Evolutionary conservation across 441 rosid genomes (phyloP).

Genomic region (Gossypium schwendimanii): DNA sequence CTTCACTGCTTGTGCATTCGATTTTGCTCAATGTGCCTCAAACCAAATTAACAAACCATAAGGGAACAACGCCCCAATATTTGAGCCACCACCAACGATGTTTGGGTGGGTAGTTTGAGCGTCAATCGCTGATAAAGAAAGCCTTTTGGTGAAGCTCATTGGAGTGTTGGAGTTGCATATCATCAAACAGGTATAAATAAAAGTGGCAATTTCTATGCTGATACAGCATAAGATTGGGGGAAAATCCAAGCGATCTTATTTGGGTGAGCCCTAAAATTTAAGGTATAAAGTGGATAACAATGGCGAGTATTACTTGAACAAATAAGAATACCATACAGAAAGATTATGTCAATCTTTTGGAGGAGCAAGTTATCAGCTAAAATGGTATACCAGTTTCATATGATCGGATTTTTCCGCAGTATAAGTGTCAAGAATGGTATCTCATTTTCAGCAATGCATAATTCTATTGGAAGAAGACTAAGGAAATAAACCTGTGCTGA

Average conservation of each 20-base stretch:
- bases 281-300: neutral
- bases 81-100: neutral
- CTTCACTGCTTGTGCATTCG: neutral
- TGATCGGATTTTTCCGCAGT: neutral
- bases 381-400: neutral
- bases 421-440: neutral
- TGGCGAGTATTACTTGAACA: neutral
- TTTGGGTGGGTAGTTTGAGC: neutral
- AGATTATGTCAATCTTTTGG: neutral
- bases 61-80: neutral
- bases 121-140: neutral
- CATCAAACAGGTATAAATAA: neutral
- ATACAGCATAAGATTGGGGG: neutral
- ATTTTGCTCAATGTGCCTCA: neutral
- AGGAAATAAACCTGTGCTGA: slow-evolving; percentile 4
- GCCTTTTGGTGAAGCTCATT: neutral
- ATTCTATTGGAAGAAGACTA: neutral
- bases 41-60: neutral
- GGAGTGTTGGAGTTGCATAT: neutral
- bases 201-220: neutral
- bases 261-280: neutral
- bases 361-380: neutral
- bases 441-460: neutral
- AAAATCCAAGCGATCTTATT: neutral
- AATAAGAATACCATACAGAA: neutral